Evolutionary conservation across 2,329 filamentous ascomycete genomes (phyloP), one percentile per base, ranked within the genome.

Genomic region (Colletotrichum viniferum): DNA sequence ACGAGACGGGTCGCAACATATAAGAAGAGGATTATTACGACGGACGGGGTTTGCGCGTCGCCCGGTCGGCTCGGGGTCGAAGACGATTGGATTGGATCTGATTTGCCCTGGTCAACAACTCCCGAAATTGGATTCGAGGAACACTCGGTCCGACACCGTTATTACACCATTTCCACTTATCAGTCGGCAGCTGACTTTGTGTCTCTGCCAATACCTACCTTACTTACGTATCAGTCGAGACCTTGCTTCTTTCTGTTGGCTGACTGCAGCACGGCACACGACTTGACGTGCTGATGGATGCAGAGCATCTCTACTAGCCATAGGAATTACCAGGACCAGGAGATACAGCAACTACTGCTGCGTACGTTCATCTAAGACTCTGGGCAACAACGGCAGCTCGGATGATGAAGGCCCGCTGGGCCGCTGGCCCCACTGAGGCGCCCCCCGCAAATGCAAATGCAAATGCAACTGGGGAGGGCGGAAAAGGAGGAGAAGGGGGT

Each of bases 341-440:
- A 62, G 18, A 52, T 21, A 52, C 43, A 52, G 6, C 43, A 52
- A 43, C 38, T 43, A 1, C 36, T 14, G 16, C 24, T 26, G 48
- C 24, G 58, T 32, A 26, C 56, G 18, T 48, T 52, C 26, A 38
- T 28, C 70, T n/a, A 30, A 74, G n/a, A 48, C 52, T 71, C 68
- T 56, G 69, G 68, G 38, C 68, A 63, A 63, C 58, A 36, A 52
- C 73, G 73, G 62, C 73, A 72, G 73, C 73, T 69, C 76, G 76
- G 73, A 77, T 77, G 76, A 75, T 77, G 68, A 70, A 77, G 71
- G 76, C 76, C 74, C 76, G 74, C 68, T 77, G 71, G 76, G 74
- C 74, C 71, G 71, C 71, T 75, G 76, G 76, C 68, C 76, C 76
- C 68, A 77, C 71, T 13, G 74, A 74, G 69, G 71, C 76, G 64